phyloP scores from a whole-genome alignment of 2,329 filamentous ascomycete genomes.

The Xylaria sp. region DNA sequence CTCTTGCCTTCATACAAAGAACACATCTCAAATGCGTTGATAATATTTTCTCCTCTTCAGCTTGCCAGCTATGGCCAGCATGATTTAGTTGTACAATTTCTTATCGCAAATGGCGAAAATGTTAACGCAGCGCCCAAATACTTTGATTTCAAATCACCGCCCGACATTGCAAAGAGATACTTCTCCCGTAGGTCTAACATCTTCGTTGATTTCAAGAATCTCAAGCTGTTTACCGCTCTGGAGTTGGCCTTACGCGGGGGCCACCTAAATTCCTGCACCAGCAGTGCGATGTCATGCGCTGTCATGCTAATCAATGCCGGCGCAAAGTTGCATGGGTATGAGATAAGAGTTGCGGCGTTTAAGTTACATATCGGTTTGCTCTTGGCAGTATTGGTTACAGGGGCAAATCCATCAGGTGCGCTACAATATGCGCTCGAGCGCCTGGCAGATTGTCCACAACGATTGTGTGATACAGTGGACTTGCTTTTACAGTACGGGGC shows the following conservation, averaged over 20 bases:
- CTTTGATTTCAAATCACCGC: too few species aligned
- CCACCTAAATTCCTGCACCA: too few species aligned
- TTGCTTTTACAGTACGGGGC: background rate
- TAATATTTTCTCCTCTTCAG: background rate
- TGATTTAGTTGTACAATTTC: background rate
- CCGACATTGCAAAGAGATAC: background rate
- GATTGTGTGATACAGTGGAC: too few species aligned
- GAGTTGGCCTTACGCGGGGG: background rate
- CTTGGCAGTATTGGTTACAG: background rate
- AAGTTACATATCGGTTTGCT: background rate
- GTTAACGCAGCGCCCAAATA: too few species aligned
- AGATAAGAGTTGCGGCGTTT: background rate
- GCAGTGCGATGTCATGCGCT: background rate
- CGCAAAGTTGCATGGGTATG: background rate
- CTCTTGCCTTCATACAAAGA: background rate
- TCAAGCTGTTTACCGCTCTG: background rate
- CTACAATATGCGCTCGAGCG: background rate
- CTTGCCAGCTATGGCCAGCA: background rate
- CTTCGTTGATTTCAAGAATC: too few species aligned
- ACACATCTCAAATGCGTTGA: background rate
- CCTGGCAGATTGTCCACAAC: background rate
- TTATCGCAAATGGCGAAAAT: background rate
- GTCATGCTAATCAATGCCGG: background rate
- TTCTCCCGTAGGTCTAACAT: too few species aligned
- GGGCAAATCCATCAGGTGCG: background rate